phyloP scores from a whole-genome alignment of 306 rosid genomes.

The Vicia sativa region DNA sequence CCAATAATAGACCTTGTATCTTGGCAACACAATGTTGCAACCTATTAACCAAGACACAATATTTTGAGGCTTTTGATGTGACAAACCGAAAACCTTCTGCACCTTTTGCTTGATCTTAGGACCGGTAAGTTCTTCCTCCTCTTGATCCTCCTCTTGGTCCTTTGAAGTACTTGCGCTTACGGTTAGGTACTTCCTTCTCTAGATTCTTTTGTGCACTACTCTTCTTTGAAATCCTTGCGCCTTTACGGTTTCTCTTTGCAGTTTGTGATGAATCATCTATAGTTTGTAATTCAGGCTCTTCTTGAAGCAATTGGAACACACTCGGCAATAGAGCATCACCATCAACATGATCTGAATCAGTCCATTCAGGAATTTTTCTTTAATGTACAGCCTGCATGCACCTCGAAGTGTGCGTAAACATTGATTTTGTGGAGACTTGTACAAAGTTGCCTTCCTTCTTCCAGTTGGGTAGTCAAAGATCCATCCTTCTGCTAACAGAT shows the following conservation, averaged over 20 bases:
- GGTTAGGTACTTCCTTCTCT: constrained; percentile 33
- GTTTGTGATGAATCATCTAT: constrained; percentile 26
- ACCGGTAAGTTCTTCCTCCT: constrained; percentile 32
- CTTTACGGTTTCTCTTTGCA: constrained; percentile 27
- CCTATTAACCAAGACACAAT: constrained; percentile 84
- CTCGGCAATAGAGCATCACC: constrained; percentile 27
- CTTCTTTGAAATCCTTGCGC: constrained; percentile 36
- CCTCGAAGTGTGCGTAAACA: constrained; percentile 41
- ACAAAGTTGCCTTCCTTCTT: constrained; percentile 43
- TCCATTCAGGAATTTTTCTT: constrained; percentile 42
- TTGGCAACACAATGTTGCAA: constrained; percentile 50
- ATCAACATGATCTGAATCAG: constrained; percentile 29
- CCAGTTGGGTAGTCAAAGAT: constrained; percentile 36
- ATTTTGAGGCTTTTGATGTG: constrained; percentile 62
- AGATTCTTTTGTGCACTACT: constrained; percentile 34
- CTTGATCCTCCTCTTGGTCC: constrained; percentile 32
- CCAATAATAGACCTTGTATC: constrained; percentile 58
- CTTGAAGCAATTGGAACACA: constrained; percentile 46
- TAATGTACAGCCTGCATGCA: constrained; percentile 57
- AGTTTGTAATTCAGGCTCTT: constrained; percentile 36
- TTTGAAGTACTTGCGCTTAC: constrained; percentile 29
- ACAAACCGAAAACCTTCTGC: constrained; percentile 50
- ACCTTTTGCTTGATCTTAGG: constrained; percentile 64
- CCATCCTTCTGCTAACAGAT: constrained; percentile 64
- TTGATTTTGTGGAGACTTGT: constrained; percentile 54